A percentile compares a stretch with the other conserved stretches of the same genome.
These are phyloP conservation scores for Sordariomycetes sp. DNA, from an alignment of 2,329 filamentous ascomycete genomes.

Conservation along the genomic window DNA sequence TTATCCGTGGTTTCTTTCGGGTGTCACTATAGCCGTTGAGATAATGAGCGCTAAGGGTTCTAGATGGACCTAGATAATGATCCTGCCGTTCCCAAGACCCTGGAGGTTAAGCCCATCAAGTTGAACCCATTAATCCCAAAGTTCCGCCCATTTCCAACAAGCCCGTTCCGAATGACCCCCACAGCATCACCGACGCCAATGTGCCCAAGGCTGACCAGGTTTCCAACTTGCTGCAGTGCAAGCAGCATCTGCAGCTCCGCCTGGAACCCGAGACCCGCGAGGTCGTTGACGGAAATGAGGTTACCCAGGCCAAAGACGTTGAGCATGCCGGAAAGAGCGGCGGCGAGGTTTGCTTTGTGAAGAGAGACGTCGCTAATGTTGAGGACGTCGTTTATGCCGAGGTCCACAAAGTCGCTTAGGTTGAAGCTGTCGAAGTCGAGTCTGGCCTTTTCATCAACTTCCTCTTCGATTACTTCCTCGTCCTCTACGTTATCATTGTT, in stretches of 20 bases:
- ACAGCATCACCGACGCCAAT: slow-evolving; percentile 5
- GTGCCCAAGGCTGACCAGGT: slow-evolving; percentile 8
- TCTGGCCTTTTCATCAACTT: not conserved
- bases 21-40: too few relatives aligned
- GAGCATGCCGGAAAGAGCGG: slow-evolving; percentile 10
- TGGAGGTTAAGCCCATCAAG: not conserved
- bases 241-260: slow-evolving; percentile 10
- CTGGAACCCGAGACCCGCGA: slow-evolving; percentile 15
- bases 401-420: slow-evolving; percentile 7
- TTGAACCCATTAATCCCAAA: slow-evolving; percentile 2
- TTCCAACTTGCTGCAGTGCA: slow-evolving; percentile 10
- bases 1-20: too few relatives aligned
- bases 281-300: slow-evolving; percentile 12
- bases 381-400: slow-evolving; percentile 4
- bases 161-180: not conserved
- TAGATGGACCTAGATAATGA: not conserved
- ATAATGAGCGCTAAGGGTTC: too few relatives aligned
- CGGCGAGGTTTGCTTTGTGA: slow-evolving; percentile 7
- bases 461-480: not conserved
- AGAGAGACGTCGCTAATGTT: not conserved
- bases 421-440: not conserved
- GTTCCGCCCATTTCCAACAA: slow-evolving; percentile 5
- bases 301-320: slow-evolving; percentile 13
- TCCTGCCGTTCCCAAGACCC: not conserved
- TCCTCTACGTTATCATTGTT: slow-evolving; percentile 4